Evolutionary conservation across 768 basidiomycete species (phyloP).

Genomic region (Russula griseocarnosa): DNA sequence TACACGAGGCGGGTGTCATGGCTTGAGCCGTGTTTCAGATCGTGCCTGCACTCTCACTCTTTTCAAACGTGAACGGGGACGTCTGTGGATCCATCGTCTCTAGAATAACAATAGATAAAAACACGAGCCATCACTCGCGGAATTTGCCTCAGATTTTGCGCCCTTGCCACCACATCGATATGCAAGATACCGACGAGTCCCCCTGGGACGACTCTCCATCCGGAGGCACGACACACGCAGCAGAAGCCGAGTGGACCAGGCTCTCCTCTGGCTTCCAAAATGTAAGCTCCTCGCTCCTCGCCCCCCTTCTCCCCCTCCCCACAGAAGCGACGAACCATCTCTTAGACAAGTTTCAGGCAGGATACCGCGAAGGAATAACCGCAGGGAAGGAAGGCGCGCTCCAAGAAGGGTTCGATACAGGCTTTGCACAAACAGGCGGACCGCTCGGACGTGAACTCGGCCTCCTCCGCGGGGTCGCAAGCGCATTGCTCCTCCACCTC

Average conservation of each 20-base stretch:
- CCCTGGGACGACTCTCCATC: conserved; percentile 10
- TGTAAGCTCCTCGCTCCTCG: conserved; percentile 39
- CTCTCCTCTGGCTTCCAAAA: conserved; percentile 69
- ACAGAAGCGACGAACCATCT: neutral
- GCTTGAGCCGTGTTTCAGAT: too few relatives aligned
- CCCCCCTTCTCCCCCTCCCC: neutral
- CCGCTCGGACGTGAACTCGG: conserved; percentile 79
- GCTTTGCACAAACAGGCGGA: conserved; percentile 67
- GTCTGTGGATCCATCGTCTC: too few relatives aligned
- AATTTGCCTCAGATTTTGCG: too few relatives aligned
- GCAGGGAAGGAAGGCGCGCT: conserved; percentile 84
- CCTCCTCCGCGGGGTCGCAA: conserved; percentile 62
- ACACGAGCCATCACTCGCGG: too few relatives aligned
- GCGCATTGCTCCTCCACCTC: conserved; percentile 33
- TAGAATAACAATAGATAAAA: too few relatives aligned
- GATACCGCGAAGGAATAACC: conserved; percentile 95
- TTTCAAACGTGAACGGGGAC: too few relatives aligned
- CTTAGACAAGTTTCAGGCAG: conserved; percentile 50
- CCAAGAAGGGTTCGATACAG: conserved; percentile 87
- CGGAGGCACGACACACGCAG: neutral
- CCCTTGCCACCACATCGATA: neutral
- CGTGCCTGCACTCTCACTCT: too few relatives aligned
- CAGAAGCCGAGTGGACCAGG: conserved; percentile 56
- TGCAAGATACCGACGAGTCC: conserved; percentile 1
- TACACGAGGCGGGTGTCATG: too few relatives aligned